Evolutionary conservation across 495 filamentous ascomycete species (phyloP).

Genomic region (Parathielavia appendiculata): DNA sequence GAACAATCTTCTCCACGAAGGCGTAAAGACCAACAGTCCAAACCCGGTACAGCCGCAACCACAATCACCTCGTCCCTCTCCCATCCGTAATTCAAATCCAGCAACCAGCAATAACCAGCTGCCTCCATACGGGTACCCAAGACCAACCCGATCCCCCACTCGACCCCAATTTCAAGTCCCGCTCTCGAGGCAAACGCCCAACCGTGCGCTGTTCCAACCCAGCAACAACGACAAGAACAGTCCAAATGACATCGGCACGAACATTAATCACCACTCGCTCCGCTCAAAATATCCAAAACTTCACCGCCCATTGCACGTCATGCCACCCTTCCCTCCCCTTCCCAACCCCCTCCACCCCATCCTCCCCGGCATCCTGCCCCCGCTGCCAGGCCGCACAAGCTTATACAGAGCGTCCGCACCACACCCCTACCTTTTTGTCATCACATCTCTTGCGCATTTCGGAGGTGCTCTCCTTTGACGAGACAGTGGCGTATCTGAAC

Average conservation of each 20-base stretch:
- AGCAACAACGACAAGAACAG: no score
- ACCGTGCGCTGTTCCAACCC: no score
- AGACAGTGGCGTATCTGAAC: conserved; percentile 11
- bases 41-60: neutral
- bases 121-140: neutral
- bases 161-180: neutral
- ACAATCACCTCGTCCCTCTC: neutral
- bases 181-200: no score
- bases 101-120: neutral
- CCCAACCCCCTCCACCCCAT: neutral
- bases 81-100: no score
- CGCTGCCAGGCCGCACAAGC: neutral
- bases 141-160: neutral
- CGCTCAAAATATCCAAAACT: neutral
- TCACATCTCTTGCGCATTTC: conserved; percentile 4
- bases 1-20: neutral
- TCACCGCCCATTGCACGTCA: neutral
- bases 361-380: neutral
- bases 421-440: neutral
- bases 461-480: conserved; percentile 8
- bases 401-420: neutral
- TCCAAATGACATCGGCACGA: no score
- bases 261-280: neutral
- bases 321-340: neutral
- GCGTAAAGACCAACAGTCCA: neutral